Evolutionary conservation across 106 monocot genomes (phyloP).

Genomic region (Dendrobium officinale): DNA sequence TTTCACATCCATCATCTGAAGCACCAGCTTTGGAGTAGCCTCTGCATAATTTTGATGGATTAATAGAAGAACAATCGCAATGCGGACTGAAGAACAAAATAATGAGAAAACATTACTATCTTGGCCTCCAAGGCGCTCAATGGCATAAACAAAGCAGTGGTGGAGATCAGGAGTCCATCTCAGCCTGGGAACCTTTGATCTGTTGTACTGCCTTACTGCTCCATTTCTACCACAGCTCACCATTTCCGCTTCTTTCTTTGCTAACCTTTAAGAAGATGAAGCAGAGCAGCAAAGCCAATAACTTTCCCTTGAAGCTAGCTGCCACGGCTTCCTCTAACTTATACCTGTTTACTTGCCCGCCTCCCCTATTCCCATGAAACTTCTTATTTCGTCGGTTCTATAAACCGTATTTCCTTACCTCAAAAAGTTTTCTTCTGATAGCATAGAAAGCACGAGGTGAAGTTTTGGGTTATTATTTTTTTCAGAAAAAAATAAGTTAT

Average conservation of each 20-base stretch:
- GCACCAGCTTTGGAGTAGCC: conserved; percentile 87
- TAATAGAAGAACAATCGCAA: background rate
- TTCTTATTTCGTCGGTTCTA: background rate
- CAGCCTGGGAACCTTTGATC: conserved; percentile 87
- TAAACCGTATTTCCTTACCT: background rate
- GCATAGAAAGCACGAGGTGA: background rate
- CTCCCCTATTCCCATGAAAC: background rate
- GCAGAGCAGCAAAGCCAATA: background rate
- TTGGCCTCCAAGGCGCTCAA: conserved; percentile 81
- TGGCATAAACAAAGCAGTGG: conserved; percentile 72
- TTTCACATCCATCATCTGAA: conserved; percentile 87
- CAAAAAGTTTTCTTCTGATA: background rate
- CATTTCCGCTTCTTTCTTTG: conserved; percentile 11
- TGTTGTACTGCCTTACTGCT: conserved; percentile 77
- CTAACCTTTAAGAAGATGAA: background rate
- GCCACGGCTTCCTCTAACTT: background rate
- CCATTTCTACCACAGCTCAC: conserved; percentile 58
- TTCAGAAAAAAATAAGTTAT: too few species aligned
- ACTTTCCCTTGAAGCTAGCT: background rate
- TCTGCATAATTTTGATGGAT: conserved; percentile 23
- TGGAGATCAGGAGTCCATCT: conserved; percentile 97
- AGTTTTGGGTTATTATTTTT: background rate
- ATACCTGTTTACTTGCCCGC: background rate
- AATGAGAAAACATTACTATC: conserved; percentile 37
- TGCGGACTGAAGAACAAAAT: conserved; percentile 1